These are phyloP conservation scores for Globisporangium carolinianum DNA, from an alignment of 352 stramenopile genomes.

Conservation along the genomic window DNA sequence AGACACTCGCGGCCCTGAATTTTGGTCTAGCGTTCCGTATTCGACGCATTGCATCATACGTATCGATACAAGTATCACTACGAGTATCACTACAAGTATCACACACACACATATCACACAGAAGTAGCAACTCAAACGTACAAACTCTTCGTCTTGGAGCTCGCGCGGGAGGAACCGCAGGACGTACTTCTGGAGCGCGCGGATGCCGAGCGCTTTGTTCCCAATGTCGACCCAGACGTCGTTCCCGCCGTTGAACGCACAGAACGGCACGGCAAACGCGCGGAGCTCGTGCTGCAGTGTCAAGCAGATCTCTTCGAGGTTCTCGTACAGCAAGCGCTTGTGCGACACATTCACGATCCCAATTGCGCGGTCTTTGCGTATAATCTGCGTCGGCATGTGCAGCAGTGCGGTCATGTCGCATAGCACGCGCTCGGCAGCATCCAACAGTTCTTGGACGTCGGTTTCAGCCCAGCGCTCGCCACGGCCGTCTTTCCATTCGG, in stretches of 20 bases:
- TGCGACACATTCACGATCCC: slow-evolving; percentile 86
- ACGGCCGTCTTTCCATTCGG: slow-evolving; percentile 73
- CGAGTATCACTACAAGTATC: neutral
- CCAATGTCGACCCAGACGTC: slow-evolving; percentile 96
- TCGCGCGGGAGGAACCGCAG: slow-evolving; percentile 74
- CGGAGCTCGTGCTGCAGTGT: slow-evolving; percentile 86
- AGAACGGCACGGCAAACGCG: slow-evolving; percentile 85
- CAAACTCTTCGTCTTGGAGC: slow-evolving; percentile 53
- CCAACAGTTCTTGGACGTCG: slow-evolving; percentile 81
- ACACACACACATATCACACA: neutral
- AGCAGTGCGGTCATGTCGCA: slow-evolving; percentile 68
- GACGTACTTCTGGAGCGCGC: slow-evolving; percentile 86
- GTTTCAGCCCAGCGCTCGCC: slow-evolving; percentile 81
- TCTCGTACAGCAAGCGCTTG: slow-evolving; percentile 86
- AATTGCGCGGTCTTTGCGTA: slow-evolving; percentile 92
- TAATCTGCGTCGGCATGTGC: slow-evolving; percentile 75
- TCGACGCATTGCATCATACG: neutral
- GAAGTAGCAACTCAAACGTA: slow-evolving; percentile 11
- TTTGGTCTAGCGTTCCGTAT: slow-evolving; percentile 19
- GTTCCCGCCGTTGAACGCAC: slow-evolving; percentile 94
- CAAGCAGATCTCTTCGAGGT: slow-evolving; percentile 93
- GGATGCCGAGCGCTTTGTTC: slow-evolving; percentile 94
- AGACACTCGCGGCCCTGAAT: slow-evolving; percentile 86
- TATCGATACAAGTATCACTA: neutral
- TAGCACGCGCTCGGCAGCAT: slow-evolving; percentile 74